Evolutionary conservation across 225 moss, liverwort and hornwort genomes (phyloP).

Genomic region (Sphagnum tenellum): DNA sequence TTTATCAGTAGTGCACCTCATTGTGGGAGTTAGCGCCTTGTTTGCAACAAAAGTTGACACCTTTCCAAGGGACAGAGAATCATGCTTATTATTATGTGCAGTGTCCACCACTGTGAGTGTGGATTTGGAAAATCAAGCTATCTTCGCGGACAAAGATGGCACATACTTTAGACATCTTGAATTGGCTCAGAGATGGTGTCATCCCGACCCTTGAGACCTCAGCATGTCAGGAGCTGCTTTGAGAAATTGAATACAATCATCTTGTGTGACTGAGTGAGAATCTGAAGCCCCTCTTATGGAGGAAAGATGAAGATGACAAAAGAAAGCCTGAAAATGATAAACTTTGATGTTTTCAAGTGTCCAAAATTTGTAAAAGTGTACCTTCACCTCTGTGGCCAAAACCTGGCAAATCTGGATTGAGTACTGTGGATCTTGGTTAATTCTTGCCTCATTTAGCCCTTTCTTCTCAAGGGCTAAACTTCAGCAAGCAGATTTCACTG

Average conservation of each 20-base stretch:
- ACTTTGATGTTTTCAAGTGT: conserved; percentile 83
- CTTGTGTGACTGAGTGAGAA: conserved; percentile 66
- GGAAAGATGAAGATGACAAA: conserved; percentile 78
- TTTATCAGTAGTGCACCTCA: conserved; percentile 69
- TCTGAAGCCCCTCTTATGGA: conserved; percentile 35
- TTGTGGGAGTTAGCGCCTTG: conserved; percentile 60
- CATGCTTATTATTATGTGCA: conserved; percentile 99
- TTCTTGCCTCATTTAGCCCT: conserved; percentile 64
- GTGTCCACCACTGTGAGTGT: conserved; percentile 90
- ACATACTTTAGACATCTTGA: conserved; percentile 94
- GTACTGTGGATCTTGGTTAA: conserved; percentile 75
- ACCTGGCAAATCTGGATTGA: conserved; percentile 84
- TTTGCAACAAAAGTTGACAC: conserved; percentile 83
- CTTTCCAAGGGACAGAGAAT: conserved; percentile 79
- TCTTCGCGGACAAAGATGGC: conserved; percentile 93
- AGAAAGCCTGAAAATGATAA: conserved; percentile 85
- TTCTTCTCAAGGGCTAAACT: conserved; percentile 70
- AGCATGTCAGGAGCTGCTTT: conserved; percentile 79
- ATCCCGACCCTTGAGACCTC: conserved; percentile 60
- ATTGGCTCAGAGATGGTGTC: conserved; percentile 92
- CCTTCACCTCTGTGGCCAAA: conserved; percentile 60
- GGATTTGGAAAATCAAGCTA: conserved; percentile 75
- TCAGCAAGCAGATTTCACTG: conserved; percentile 51
- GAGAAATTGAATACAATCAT: conserved; percentile 92
- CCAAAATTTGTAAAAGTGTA: conserved; percentile 68